Base-by-base conservation (phyloP, 2,329 filamentous ascomycete genomes). In the Ambrosiella xylebori region DNA sequence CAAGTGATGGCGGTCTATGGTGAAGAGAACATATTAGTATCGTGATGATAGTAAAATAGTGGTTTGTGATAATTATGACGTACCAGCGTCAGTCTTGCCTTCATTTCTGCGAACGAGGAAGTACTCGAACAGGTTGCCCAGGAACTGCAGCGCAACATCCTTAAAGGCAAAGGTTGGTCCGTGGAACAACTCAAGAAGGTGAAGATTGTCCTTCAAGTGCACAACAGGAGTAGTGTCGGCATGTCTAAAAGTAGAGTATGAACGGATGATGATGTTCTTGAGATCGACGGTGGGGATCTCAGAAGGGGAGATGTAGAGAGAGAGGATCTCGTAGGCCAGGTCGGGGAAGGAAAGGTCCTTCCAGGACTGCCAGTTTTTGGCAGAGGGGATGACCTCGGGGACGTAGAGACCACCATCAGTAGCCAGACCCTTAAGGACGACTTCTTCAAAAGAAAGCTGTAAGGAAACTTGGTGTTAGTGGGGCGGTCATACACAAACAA, bases 131-230 rank as follows among this genome's bases (percentile, higher is more conserved):
- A 98, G 75, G 66, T 98, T 97, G n/a, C 93, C 93, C 1, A 98
- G 74, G 67, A 96, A 93, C 65, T 97, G 91, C 62, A 97, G 75
- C 13, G 55, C 63, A 36, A 90, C 86, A 70, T 97, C 91, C 72
- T 97, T 95, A 76, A 97, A 97, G 1, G 91, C 86, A 68, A 89
- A 96, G 0, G 85, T 97, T 4, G 90, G 93, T 1, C 93, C 93
- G 69, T 97, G 91, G 76, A 97, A 98, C 49, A 98, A 79, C 71
- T 98, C 93, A 39, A 98, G 80, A 58, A 96, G 75, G 68, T 95
- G 82, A 47, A 96, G 75, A 68, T 91, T 85, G 65, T 80, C 74
- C 66, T 91, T 79, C 57, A 96, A 76, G n/a, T 85, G 81, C 49
- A 87, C 78, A 35, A 93, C 72, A 0, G 93, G 93, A 0, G 88